Evolutionary conservation across 2,329 filamentous ascomycete species (phyloP), one percentile per base, ranked within the genome.

Genomic region (Calonectria henricotiae): DNA sequence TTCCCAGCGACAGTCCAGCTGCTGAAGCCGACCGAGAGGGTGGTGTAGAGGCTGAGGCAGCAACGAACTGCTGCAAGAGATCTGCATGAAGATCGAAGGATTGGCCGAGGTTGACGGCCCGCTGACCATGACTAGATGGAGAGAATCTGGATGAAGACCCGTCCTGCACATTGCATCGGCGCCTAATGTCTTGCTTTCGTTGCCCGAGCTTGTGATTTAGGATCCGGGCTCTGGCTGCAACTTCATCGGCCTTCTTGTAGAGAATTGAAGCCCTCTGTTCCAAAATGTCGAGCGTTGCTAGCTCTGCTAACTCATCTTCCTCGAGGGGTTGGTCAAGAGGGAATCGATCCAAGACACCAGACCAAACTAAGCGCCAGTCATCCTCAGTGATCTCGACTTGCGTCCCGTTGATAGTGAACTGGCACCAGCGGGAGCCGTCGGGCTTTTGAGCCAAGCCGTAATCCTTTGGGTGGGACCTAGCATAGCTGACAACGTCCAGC

Each of bases 381-480:
- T 97, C 94, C 80, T 97, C 94, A 20, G 90, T 91, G 71, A 98
- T 96, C 83, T 97, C 94, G 9, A 97, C 92, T 58, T 93, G 89
- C 74, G 92, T 89, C 71, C 95, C 93, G 79, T 95, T 95, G 73
- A 94, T 91, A 78, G 91, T 90, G 81, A 97, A 96, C 72, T 94
- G 93, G 79, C 94, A 97, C 64, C 92, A 90, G 55, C 92, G 89
- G 64, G 89, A 84, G 23, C 93, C 92, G 74, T 93, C 92, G 51
- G 89, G 87, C 71, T 89, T 88, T 68, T 93, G 90, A 65, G 90
- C 90, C 62, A 97, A 84, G 39, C 90, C 88, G 81, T 97, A 96
- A 66, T 96, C 93, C 74, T 90, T 88, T 0, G 94, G 93, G 73
- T 94, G 95, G 73, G 90, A 90, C 78, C 93, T 93, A 73, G 94